Percentiles rank a stretch among this genome's conserved stretches.
These are phyloP conservation scores for Cutaneotrichosporon cyanovorans DNA, from an alignment of 1,284 basidiomycete species.

Conservation along the genomic window DNA sequence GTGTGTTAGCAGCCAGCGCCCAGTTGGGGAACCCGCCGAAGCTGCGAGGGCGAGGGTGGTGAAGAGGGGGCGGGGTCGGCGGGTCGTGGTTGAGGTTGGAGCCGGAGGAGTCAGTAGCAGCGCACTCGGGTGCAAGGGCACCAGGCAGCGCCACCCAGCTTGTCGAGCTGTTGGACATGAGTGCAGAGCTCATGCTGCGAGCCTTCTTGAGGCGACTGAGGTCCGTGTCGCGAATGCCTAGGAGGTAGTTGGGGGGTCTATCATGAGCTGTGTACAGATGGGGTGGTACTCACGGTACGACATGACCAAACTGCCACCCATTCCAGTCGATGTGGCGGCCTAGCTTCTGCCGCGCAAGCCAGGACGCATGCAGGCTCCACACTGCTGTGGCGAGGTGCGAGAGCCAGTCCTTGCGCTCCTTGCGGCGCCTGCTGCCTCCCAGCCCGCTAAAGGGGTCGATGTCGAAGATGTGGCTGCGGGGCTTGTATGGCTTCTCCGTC, in stretches of 20 bases:
- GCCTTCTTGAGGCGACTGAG: neutral
- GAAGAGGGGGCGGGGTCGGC: neutral
- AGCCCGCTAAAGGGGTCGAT: conserved; percentile 13
- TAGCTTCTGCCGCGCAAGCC: conserved; percentile 8
- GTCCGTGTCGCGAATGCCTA: neutral
- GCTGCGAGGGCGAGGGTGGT: conserved; percentile 7
- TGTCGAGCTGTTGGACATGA: neutral
- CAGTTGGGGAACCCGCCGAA: conserved; percentile 8
- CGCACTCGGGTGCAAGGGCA: neutral
- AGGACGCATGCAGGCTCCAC: conserved; percentile 11
- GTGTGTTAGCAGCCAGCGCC: neutral
- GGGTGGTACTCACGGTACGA: conserved; percentile 5
- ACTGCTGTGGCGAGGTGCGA: conserved; percentile 8
- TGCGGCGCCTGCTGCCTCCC: conserved; percentile 2
- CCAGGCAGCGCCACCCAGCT: neutral
- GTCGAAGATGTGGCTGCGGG: conserved; percentile 12
- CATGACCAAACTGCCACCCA: conserved; percentile 9
- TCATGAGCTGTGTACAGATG: neutral
- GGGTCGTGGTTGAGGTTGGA: neutral
- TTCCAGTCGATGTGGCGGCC: conserved; percentile 10
- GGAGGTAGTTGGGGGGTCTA: neutral
- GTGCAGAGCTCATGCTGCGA: neutral
- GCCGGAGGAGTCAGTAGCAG: neutral
- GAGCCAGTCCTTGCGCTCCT: conserved; percentile 4
- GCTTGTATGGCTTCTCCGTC: conserved; percentile 8